These are phyloP conservation scores for Hypoxylon fragiforme DNA, from an alignment of 495 filamentous ascomycete genomes.

Conservation along the genomic window DNA sequence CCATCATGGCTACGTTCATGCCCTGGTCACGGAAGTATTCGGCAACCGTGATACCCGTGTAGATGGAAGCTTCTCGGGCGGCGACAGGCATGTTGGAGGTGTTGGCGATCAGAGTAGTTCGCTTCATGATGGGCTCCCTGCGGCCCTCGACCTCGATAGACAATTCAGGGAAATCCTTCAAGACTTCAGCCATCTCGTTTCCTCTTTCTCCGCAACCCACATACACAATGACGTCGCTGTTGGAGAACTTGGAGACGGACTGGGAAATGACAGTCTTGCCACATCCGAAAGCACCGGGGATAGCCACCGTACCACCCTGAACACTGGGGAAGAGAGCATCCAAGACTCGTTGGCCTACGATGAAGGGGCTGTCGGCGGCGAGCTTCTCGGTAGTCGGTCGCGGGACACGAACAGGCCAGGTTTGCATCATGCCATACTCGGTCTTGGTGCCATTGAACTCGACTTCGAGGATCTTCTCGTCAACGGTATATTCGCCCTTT, in stretches of 20 bases:
- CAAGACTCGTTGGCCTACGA: slow-evolving; percentile 94
- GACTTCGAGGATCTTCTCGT: slow-evolving; percentile 91
- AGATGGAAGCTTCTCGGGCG: slow-evolving; percentile 97
- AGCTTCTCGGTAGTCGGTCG: slow-evolving; percentile 89
- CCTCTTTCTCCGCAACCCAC: slow-evolving; percentile 97
- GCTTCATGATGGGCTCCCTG: slow-evolving; percentile 99
- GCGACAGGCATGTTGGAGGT: slow-evolving; percentile 99
- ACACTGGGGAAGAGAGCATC: slow-evolving; percentile 98
- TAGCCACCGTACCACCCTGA: slow-evolving; percentile 95
- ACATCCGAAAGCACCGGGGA: slow-evolving; percentile 97
- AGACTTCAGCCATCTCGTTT: slow-evolving; percentile 99
- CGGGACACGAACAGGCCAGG: slow-evolving; percentile 97
- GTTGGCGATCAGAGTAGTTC: slow-evolving; percentile 96
- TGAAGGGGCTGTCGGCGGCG: slow-evolving; percentile 81
- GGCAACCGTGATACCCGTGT: slow-evolving; percentile 96
- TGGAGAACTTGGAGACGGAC: slow-evolving; percentile 98
- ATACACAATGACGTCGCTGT: slow-evolving; percentile 98
- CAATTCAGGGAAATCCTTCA: slow-evolving; percentile 99
- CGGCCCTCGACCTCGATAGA: slow-evolving; percentile 87
- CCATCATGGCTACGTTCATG: slow-evolving; percentile 99
- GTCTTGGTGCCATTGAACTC: slow-evolving; percentile 97
- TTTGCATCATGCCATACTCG: slow-evolving; percentile 95
- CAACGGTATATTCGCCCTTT: slow-evolving; percentile 90
- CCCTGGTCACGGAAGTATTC: slow-evolving; percentile 99
- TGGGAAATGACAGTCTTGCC: slow-evolving; percentile 99